Conservation (phyloP, 495 filamentous ascomycete genomes). For the Penicillium simplicissimum region DNA sequence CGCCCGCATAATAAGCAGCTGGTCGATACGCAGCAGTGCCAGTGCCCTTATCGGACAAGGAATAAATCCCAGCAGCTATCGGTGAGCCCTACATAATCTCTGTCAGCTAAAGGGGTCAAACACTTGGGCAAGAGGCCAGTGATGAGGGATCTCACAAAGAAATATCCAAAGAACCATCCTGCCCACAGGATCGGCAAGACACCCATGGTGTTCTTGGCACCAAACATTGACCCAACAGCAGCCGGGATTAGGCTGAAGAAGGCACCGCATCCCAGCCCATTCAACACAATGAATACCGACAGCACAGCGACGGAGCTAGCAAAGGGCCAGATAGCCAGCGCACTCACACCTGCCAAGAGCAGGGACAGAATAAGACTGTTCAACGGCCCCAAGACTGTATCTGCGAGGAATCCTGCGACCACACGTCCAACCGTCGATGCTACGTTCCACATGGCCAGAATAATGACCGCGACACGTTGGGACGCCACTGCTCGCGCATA, state of each 20-base stretch:
- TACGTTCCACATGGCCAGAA: slow-evolving; percentile 16
- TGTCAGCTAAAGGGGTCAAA: background rate
- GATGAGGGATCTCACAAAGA: slow-evolving; percentile 7
- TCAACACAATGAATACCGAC: slow-evolving; percentile 12
- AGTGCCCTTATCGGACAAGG: slow-evolving; percentile 7
- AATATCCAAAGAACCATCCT: slow-evolving; percentile 18
- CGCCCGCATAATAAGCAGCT: slow-evolving; percentile 14
- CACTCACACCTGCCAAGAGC: slow-evolving; percentile 9
- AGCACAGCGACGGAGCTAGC: slow-evolving; percentile 11
- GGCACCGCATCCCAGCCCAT: slow-evolving; percentile 14
- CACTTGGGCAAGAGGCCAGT: background rate
- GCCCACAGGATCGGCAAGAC: slow-evolving; percentile 13
- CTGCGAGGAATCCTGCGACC: slow-evolving; percentile 7
- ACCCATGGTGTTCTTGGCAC: slow-evolving; percentile 12
- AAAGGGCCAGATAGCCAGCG: slow-evolving; percentile 13
- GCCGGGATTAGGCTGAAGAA: slow-evolving; percentile 15
- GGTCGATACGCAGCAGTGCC: slow-evolving; percentile 15
- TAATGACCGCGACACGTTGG: slow-evolving; percentile 13
- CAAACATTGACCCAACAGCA: slow-evolving; percentile 15
- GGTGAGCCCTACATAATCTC: slow-evolving; percentile 9
- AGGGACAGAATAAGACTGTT: slow-evolving; percentile 15
- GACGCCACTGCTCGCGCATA: slow-evolving; percentile 11
- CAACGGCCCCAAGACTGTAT: slow-evolving; percentile 7
- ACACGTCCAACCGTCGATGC: slow-evolving; percentile 13
- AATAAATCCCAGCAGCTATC: slow-evolving; percentile 13